phyloP scores from a whole-genome alignment of 2,329 filamentous ascomycete species.

The Fusarium subtropicale region DNA sequence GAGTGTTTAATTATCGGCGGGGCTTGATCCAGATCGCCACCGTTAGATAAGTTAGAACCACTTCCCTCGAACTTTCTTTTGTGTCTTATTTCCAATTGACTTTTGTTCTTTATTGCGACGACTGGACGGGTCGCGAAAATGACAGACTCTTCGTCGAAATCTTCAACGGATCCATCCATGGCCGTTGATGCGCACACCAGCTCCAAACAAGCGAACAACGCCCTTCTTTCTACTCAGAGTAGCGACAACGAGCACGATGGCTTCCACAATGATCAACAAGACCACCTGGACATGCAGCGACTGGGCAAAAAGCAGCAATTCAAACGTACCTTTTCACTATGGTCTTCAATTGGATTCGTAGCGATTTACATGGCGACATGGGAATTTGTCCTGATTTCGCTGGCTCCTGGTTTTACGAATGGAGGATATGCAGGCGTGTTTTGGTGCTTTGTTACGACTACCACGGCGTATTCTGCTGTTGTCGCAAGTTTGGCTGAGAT shows the following conservation, averaged over 20 bases:
- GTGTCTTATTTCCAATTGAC: not conserved
- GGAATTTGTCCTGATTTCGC: constrained; percentile 33
- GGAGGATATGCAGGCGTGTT: constrained; percentile 31
- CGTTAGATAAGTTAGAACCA: not conserved
- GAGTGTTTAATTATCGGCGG: not conserved
- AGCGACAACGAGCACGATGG: constrained; percentile 20
- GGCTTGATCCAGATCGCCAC: not conserved
- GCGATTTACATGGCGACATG: constrained; percentile 36
- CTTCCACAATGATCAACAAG: constrained; percentile 27
- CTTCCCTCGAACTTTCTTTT: constrained; percentile 1
- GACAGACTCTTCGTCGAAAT: constrained; percentile 3
- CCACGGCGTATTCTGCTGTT: constrained; percentile 12
- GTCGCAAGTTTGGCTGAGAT: constrained; percentile 31
- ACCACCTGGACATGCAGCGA: constrained; percentile 30
- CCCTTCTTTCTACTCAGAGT: not conserved
- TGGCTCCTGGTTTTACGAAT: constrained; percentile 24
- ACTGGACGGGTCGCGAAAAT: not conserved
- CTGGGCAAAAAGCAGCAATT: constrained; percentile 34
- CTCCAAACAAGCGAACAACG: constrained; percentile 9
- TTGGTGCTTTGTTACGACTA: constrained; percentile 30
- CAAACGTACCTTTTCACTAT: constrained; percentile 22
- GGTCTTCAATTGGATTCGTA: constrained; percentile 33
- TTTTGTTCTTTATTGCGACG: not conserved
- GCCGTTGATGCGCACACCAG: not conserved
- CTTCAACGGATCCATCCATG: not conserved